Conservation (phyloP, 2,329 filamentous ascomycete genomes). For the Beauveria sp. region DNA sequence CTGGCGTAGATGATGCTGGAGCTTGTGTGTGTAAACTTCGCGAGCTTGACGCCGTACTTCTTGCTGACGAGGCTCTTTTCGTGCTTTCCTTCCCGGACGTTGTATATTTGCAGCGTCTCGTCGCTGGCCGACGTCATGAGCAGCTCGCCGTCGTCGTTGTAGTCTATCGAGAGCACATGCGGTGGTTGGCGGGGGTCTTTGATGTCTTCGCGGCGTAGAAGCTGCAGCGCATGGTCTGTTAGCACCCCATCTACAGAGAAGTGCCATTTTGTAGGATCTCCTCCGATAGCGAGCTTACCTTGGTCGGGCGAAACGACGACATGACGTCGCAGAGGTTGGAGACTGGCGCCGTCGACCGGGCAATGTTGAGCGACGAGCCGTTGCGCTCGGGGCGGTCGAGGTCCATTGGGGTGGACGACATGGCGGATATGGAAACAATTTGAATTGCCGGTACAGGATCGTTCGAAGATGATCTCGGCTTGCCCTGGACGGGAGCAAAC, state of each 20-base stretch:
- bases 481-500: background rate
- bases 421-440: conserved; percentile 17
- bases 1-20: conserved; percentile 92
- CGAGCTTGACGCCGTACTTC: conserved; percentile 93
- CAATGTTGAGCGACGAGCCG: conserved; percentile 41
- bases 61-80: conserved; percentile 88
- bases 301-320: conserved; percentile 68
- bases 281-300: conserved; percentile 43
- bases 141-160: conserved; percentile 89
- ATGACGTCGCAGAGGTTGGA: conserved; percentile 74
- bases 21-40: conserved; percentile 86
- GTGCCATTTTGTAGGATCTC: no score
- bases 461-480: background rate
- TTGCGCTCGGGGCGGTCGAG: conserved; percentile 39
- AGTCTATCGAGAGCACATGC: conserved; percentile 83
- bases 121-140: conserved; percentile 88
- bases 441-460: background rate
- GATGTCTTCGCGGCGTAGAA: conserved; percentile 51
- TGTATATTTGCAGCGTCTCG: conserved; percentile 93
- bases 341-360: conserved; percentile 39
- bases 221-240: conserved; percentile 20
- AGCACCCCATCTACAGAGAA: background rate
- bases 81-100: conserved; percentile 80
- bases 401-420: conserved; percentile 52
- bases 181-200: conserved; percentile 47